Conservation (phyloP, 345 rosid species). For the Populus pruinosa region DNA sequence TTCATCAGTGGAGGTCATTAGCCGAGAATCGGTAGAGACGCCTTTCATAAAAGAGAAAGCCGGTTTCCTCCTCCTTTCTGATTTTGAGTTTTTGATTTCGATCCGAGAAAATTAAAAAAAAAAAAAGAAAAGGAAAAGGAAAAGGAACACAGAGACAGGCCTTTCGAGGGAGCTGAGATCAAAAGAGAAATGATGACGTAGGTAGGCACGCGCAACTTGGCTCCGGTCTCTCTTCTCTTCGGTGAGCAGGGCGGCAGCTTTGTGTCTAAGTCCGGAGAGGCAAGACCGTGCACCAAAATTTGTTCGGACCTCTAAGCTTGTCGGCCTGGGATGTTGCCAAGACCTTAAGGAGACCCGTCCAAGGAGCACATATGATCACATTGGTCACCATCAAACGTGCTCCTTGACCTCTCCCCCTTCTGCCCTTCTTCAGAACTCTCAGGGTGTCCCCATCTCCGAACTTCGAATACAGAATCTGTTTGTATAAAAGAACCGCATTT, state of each 20-base stretch:
- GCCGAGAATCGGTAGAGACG: conserved; percentile 9
- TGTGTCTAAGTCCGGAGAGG: conserved; percentile 30
- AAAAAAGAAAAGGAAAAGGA: background rate
- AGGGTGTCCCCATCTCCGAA: background rate
- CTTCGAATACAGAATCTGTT: background rate
- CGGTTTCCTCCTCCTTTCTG: conserved; percentile 7
- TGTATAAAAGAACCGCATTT: too few relatives aligned
- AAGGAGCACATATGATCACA: conserved; percentile 6
- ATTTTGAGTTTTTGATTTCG: conserved; percentile 8
- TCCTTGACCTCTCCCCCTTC: background rate
- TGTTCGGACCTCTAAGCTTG: conserved; percentile 32
- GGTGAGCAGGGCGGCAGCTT: conserved; percentile 22
- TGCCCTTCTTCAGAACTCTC: background rate
- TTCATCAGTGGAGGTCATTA: conserved; percentile 38
- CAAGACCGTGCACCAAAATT: conserved; percentile 20
- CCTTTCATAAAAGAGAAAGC: conserved; percentile 24
- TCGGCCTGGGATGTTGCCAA: conserved; percentile 44
- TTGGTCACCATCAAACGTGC: background rate
- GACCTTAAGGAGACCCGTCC: conserved; percentile 4
- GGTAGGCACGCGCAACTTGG: conserved; percentile 53
- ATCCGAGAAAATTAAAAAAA: conserved; percentile 2
- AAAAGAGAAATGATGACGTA: conserved; percentile 40
- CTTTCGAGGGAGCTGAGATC: conserved; percentile 4
- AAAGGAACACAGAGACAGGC: background rate
- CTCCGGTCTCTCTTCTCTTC: conserved; percentile 2